phyloP scores from a whole-genome alignment of 140 eudicot species.

The Flaveria floridana region DNA sequence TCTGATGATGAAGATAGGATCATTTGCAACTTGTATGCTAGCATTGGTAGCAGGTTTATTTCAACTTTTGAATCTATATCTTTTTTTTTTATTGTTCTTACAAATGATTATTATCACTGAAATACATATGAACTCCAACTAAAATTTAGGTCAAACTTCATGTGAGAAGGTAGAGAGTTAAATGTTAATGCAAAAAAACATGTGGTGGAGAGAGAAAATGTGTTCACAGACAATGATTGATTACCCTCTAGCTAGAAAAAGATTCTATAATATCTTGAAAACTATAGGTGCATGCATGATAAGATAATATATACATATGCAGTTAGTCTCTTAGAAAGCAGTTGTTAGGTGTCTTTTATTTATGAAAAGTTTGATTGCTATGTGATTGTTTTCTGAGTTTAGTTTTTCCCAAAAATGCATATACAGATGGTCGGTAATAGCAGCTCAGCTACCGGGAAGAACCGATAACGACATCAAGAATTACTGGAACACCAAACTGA shows the following conservation, averaged over 20 bases:
- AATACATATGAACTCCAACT: slow-evolving; percentile 1
- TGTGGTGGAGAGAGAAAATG: slow-evolving; percentile 5
- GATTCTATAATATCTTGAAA: slow-evolving; percentile 19
- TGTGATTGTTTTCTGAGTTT: neutral
- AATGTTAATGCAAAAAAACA: neutral
- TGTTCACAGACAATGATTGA: slow-evolving; percentile 8
- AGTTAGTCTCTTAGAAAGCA: neutral
- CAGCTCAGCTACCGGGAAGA: slow-evolving; percentile 92
- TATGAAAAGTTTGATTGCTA: slow-evolving; percentile 18
- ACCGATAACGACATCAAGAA: slow-evolving; percentile 94
- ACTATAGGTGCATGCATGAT: slow-evolving; percentile 27
- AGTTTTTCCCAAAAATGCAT: slow-evolving; percentile 21
- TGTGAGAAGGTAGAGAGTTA: slow-evolving; percentile 16
- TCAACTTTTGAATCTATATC: neutral
- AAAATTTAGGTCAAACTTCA: slow-evolving; percentile 9
- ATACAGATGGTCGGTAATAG: slow-evolving; percentile 92
- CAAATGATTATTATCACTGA: slow-evolving; percentile 24
- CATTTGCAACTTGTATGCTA: slow-evolving; percentile 47
- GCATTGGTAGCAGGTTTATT: slow-evolving; percentile 53
- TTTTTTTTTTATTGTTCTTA: neutral
- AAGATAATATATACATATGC: slow-evolving; percentile 1
- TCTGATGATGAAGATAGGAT: slow-evolving; percentile 57
- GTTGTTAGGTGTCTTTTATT: neutral
- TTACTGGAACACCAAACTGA: slow-evolving; percentile 96
- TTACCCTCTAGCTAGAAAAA: slow-evolving; percentile 11